Evolutionary conservation across 208 protist genomes (phyloP).

Genomic region (Trypanosoma scelopori): DNA sequence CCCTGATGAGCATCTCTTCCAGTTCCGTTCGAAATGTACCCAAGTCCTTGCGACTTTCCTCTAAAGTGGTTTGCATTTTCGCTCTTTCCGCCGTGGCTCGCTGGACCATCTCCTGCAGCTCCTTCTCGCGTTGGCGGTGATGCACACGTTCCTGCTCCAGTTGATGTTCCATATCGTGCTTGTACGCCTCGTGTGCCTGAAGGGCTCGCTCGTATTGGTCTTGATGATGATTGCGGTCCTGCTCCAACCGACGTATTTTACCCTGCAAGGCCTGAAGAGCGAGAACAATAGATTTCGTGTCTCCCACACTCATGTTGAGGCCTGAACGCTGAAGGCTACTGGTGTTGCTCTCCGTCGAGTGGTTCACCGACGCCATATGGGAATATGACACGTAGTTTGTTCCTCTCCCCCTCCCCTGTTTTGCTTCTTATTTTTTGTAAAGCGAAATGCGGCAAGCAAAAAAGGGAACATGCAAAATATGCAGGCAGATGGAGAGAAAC

Average conservation of each 20-base stretch:
- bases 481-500: too few species aligned
- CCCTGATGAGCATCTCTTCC: slow-evolving; percentile 70
- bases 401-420: too few species aligned
- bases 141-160: slow-evolving; percentile 76
- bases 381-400: slow-evolving; percentile 11
- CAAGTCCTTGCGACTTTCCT: slow-evolving; percentile 53
- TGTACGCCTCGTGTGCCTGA: slow-evolving; percentile 84
- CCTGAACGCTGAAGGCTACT: slow-evolving; percentile 86
- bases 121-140: slow-evolving; percentile 72
- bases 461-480: too few species aligned
- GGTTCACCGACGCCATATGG: slow-evolving; percentile 40
- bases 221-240: slow-evolving; percentile 86
- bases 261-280: slow-evolving; percentile 85
- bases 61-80: slow-evolving; percentile 54
- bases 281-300: slow-evolving; percentile 91
- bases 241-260: slow-evolving; percentile 86
- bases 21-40: slow-evolving; percentile 68
- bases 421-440: too few species aligned
- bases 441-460: too few species aligned
- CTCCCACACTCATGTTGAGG: slow-evolving; percentile 85
- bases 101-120: slow-evolving; percentile 73
- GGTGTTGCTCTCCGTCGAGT: slow-evolving; percentile 56
- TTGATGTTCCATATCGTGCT: slow-evolving; percentile 82
- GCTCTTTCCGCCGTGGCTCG: slow-evolving; percentile 64
- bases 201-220: slow-evolving; percentile 85